Percentiles rank a stretch among this genome's conserved stretches.
These are phyloP conservation scores for Diospyros lotus DNA, from an alignment of 148 eudicot genomes.

Conservation along the genomic window DNA sequence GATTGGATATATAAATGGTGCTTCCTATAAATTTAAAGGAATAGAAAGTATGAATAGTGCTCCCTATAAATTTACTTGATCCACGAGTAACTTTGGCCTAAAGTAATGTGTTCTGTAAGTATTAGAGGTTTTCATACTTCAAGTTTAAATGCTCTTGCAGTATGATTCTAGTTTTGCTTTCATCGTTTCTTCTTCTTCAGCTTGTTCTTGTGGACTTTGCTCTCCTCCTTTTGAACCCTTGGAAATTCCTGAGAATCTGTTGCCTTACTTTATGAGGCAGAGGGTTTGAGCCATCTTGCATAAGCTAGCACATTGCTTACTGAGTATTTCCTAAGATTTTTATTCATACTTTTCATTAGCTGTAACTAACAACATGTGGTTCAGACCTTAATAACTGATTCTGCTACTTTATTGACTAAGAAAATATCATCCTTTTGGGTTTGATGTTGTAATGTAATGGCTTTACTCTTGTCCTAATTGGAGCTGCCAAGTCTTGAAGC, in stretches of 20 bases:
- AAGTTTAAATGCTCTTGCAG: not conserved
- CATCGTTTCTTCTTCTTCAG: not conserved
- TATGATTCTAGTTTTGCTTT: not conserved
- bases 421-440: no score
- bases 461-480: no score
- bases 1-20: not conserved
- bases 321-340: not conserved
- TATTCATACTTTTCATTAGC: no score
- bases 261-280: not conserved
- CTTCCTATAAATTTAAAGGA: not conserved
- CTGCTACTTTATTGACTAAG: no score
- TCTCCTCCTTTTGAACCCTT: not conserved
- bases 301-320: not conserved
- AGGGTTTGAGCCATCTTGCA: not conserved
- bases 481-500: no score
- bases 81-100: not conserved
- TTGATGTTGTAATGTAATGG: no score
- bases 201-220: not conserved
- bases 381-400: no score
- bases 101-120: not conserved
- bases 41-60: not conserved
- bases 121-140: not conserved
- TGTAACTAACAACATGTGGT: no score
- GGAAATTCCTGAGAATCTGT: not conserved
- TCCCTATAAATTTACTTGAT: not conserved